Base-by-base conservation (phyloP, 1,284 basidiomycete genomes). In the Afroboletus lepidellus region DNA sequence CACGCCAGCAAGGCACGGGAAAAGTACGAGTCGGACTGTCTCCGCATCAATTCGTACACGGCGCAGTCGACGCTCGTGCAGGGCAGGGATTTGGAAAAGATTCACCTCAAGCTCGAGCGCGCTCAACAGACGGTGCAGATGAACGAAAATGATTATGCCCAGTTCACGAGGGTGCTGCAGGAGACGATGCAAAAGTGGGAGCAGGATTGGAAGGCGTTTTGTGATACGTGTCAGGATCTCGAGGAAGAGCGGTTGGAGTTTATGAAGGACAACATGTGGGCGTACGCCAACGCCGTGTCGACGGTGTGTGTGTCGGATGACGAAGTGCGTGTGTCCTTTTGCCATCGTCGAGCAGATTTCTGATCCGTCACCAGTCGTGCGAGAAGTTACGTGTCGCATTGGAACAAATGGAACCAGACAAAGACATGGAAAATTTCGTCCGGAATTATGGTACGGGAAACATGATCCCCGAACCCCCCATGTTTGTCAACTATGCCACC, bases 251-350 rank as follows among this genome's bases (percentile, higher is more conserved):
- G 97, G 15, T 75, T 97, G 66, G 92, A 94, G 57, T 92, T 97
- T 65, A 87, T 91, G 74, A 98, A 97, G 74, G 91, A 95, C 68
- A 92, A 93, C 60, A 79, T 97, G 68, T 99, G 96, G 96, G 85
- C 87, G 29, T 98, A 93, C 68, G 94, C 96, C 2, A 99, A 99
- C 70, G 87, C 90, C 1, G 87, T 98, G 20, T 97, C 94, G 5
- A 92, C 92, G 8, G 91, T 98, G 24, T 99, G 97, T 65, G 95
- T 99, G 13, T 79, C 87, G 20, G 96, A 99, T 66, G 97, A 99
- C 67, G 93, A 97, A 80, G 93, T 93, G 63, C 59, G 86, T 77
- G 15, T 52, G 34, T 39, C 24, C 38, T 44, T n/a, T 16, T 30
- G 44, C 46, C 41, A 36, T 48, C 13, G 50, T n/a, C 15, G 32